These are phyloP conservation scores for Paramyrothecium sp. DNA, from an alignment of 2,329 filamentous ascomycete species.

Conservation along the genomic window DNA sequence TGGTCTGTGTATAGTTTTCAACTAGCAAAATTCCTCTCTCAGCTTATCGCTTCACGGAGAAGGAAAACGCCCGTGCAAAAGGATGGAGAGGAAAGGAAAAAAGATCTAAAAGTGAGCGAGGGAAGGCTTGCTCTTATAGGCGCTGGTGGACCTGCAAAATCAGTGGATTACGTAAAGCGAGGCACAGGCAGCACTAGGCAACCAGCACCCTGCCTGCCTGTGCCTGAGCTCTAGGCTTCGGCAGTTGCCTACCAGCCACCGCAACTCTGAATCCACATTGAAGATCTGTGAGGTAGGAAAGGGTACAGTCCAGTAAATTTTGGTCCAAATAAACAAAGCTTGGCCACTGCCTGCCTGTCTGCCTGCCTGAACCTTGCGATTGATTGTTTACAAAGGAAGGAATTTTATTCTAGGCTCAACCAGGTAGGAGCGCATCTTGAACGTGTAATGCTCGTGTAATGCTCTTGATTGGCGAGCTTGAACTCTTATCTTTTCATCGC, in stretches of 20 bases:
- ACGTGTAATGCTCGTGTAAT: no score
- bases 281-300: no score
- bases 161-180: slow-evolving; percentile 14
- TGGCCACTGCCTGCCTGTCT: no score
- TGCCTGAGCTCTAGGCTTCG: neutral
- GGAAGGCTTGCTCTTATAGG: slow-evolving; percentile 30
- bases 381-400: no score
- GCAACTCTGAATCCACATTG: neutral
- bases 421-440: no score
- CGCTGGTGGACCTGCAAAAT: neutral
- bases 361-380: no score
- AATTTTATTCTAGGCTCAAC: no score
- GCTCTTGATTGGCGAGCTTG: no score
- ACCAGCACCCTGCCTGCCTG: neutral
- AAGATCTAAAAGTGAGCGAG: slow-evolving; percentile 22
- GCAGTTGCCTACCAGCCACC: neutral
- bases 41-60: slow-evolving; percentile 61
- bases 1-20: slow-evolving; percentile 78
- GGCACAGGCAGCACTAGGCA: neutral
- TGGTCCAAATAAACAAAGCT: no score
- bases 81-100: slow-evolving; percentile 50
- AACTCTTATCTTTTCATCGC: no score
- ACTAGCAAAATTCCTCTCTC: slow-evolving; percentile 87
- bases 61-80: slow-evolving; percentile 67
- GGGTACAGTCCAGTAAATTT: no score